A percentile compares a stretch with the other conserved stretches of the same genome.
These are phyloP conservation scores for Scheffersomyces amazonensis DNA, from an alignment of 805 yeast genomes.

Conservation along the genomic window DNA sequence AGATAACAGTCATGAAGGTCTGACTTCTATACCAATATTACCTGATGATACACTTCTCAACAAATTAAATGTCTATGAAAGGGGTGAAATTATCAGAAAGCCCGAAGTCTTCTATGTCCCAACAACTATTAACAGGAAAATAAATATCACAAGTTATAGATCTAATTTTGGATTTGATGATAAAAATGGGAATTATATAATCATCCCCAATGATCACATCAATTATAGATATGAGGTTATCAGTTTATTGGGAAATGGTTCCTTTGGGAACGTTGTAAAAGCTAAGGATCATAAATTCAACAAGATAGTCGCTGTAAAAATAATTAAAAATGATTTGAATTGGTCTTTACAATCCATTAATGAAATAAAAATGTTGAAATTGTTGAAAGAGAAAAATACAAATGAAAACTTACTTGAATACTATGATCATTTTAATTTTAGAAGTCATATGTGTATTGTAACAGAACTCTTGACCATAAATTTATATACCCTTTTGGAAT, in stretches of 20 bases:
- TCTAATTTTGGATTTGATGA: conserved; percentile 75
- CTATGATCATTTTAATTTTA: conserved; percentile 68
- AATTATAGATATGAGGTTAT: conserved; percentile 69
- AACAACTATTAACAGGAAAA: conserved; percentile 12
- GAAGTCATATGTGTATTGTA: conserved; percentile 79
- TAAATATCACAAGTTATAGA: conserved; percentile 36
- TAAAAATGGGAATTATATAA: conserved; percentile 56
- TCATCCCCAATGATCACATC: conserved; percentile 63
- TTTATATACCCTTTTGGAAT: conserved; percentile 56
- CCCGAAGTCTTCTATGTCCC: conserved; percentile 53
- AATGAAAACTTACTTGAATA: conserved; percentile 45
- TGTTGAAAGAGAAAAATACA: conserved; percentile 27
- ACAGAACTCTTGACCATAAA: conserved; percentile 72
- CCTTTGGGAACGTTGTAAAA: conserved; percentile 75
- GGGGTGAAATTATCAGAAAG: conserved; percentile 55
- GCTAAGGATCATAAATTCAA: conserved; percentile 64
- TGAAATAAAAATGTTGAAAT: conserved; percentile 67
- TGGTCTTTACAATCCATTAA: conserved; percentile 76
- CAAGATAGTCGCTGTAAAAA: conserved; percentile 65
- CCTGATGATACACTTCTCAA: conserved; percentile 4
- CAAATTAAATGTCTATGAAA: conserved; percentile 51
- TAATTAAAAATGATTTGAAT: conserved; percentile 68
- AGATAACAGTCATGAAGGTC: too few relatives aligned
- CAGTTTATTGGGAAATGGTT: conserved; percentile 66
- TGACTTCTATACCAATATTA: conserved; percentile 2